phyloP scores from a whole-genome alignment of 2,329 filamentous ascomycete species.

The Epichloe glyceriae region DNA sequence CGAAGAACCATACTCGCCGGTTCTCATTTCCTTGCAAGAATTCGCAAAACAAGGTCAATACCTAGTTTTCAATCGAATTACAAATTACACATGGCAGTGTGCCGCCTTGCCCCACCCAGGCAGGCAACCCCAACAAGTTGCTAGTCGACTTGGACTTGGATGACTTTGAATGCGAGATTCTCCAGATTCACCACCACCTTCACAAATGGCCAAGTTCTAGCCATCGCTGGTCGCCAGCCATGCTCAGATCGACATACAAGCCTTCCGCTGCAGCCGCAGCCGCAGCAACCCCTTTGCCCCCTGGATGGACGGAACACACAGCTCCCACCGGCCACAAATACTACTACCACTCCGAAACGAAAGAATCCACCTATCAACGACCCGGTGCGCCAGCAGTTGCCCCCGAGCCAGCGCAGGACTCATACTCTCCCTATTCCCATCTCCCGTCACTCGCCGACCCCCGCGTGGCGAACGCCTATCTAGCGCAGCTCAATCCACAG shows the following conservation, averaged over 20 bases:
- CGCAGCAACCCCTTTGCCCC: slow-evolving; percentile 46
- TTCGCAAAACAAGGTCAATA: too few relatives aligned
- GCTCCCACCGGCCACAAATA: slow-evolving; percentile 78
- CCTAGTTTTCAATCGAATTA: too few relatives aligned
- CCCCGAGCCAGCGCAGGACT: slow-evolving; percentile 17
- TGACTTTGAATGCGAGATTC: not conserved
- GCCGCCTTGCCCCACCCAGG: too few relatives aligned
- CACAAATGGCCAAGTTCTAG: not conserved
- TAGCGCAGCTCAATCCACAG: slow-evolving; percentile 37
- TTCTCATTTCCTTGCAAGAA: too few relatives aligned
- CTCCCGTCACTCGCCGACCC: slow-evolving; percentile 37
- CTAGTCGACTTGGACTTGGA: too few relatives aligned
- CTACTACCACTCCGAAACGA: slow-evolving; percentile 73
- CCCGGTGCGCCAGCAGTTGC: slow-evolving; percentile 33
- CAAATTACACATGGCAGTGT: too few relatives aligned
- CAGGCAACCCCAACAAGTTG: not conserved
- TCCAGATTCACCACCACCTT: not conserved
- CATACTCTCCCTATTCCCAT: slow-evolving; percentile 15
- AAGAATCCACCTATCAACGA: slow-evolving; percentile 76
- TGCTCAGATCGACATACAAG: slow-evolving; percentile 70
- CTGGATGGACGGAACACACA: slow-evolving; percentile 88
- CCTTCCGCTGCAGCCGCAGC: slow-evolving; percentile 28
- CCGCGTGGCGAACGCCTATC: slow-evolving; percentile 45
- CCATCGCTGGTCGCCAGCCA: slow-evolving; percentile 19
- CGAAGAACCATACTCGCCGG: too few relatives aligned